A percentile compares a stretch with the other conserved stretches of the same genome.
Conservation (phyloP, 768 basidiomycete genomes). For the Leucocoprinus sp. region DNA sequence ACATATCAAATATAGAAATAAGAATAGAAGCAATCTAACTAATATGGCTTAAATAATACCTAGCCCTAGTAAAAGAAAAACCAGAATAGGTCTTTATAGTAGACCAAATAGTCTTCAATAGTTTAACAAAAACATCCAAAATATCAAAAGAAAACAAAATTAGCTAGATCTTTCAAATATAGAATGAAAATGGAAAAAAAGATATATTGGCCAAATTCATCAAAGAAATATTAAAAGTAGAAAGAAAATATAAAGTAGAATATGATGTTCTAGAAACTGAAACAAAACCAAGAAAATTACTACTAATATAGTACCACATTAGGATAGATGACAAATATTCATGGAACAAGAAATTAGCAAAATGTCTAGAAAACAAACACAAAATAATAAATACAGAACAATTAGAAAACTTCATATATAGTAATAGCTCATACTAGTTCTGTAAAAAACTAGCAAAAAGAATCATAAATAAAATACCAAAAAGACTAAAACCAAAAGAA, state of each 20-base stretch:
- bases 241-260: too few species aligned
- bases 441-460: too few species aligned
- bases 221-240: too few species aligned
- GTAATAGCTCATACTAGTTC: too few species aligned
- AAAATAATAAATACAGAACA: neutral
- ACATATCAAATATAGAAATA: slow-evolving; percentile 15
- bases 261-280: too few species aligned
- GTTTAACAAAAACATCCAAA: too few species aligned
- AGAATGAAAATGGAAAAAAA: too few species aligned
- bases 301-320: neutral
- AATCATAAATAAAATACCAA: too few species aligned
- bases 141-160: neutral
- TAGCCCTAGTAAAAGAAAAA: slow-evolving; percentile 7
- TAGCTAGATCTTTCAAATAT: neutral
- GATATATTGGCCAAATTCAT: too few species aligned
- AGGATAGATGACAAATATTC: neutral
- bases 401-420: too few species aligned
- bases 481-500: too few species aligned
- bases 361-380: neutral
- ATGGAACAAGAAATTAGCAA: neutral
- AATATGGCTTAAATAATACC: slow-evolving; percentile 17
- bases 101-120: slow-evolving; percentile 8
- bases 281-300: neutral
- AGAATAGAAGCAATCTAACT: slow-evolving; percentile 19
- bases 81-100: slow-evolving; percentile 14